These are phyloP conservation scores for Cytospora chrysosperma DNA, from an alignment of 2,329 filamentous ascomycete genomes.

Conservation along the genomic window DNA sequence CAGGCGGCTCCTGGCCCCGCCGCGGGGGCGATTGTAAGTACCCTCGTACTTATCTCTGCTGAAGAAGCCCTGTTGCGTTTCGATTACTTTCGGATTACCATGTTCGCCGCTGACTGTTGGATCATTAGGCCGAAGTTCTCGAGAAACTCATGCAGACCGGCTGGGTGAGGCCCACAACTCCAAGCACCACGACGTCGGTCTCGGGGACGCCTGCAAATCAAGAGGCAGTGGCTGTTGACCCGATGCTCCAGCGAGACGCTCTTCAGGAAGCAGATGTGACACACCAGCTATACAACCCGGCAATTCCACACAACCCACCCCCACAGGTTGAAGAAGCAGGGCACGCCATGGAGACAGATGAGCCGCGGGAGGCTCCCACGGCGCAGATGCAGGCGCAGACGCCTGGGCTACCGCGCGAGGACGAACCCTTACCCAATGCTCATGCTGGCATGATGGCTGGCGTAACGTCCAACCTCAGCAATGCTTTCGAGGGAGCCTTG, in stretches of 20 bases:
- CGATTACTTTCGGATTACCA: too few species aligned
- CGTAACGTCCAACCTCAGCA: constrained; percentile 31
- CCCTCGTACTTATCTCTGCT: constrained; percentile 6
- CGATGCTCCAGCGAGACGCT: constrained; percentile 24
- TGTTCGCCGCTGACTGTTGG: neutral
- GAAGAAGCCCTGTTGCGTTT: neutral
- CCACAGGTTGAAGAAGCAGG: constrained; percentile 10
- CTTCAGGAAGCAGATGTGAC: constrained; percentile 25
- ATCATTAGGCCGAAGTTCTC: constrained; percentile 42
- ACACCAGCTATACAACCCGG: constrained; percentile 23
- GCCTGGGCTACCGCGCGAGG: constrained; percentile 21
- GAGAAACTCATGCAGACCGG: constrained; percentile 51
- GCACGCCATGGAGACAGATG: constrained; percentile 26
- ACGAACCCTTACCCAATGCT: constrained; percentile 18
- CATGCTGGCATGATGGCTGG: constrained; percentile 24
- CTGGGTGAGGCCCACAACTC: constrained; percentile 30
- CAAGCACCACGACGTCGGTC: constrained; percentile 25
- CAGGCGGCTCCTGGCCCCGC: constrained; percentile 52
- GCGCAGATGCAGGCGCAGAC: constrained; percentile 18
- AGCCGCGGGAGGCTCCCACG: constrained; percentile 19
- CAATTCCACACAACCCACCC: constrained; percentile 21
- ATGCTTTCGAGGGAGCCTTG: constrained; percentile 36
- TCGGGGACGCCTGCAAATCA: constrained; percentile 16
- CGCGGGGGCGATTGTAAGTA: constrained; percentile 46
- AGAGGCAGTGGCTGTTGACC: constrained; percentile 20